A percentile compares a stretch with the other conserved stretches of the same genome.
Conservation (phyloP, 495 filamentous ascomycete species). For the Glonium stellatum region DNA sequence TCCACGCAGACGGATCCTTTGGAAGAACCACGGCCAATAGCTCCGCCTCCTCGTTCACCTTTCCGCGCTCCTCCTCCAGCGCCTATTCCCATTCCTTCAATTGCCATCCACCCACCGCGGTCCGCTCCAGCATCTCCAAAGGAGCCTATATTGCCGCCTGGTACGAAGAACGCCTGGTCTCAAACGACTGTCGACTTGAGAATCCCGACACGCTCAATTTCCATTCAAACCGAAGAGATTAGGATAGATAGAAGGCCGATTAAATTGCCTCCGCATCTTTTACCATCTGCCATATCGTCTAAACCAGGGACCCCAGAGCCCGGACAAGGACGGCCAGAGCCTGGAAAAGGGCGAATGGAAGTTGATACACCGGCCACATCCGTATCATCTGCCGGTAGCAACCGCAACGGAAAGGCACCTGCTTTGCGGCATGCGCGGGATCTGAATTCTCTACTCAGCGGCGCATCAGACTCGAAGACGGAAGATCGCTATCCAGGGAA, state of each 20-base stretch:
- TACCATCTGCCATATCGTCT: slow-evolving; percentile 61
- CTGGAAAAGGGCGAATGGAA: slow-evolving; percentile 21
- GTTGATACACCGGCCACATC: slow-evolving; percentile 16
- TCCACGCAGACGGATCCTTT: slow-evolving; percentile 69
- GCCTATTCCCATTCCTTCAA: slow-evolving; percentile 50
- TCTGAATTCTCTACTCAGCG: slow-evolving; percentile 11
- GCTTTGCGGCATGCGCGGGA: slow-evolving; percentile 7
- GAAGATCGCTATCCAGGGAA: slow-evolving; percentile 70
- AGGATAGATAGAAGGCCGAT: slow-evolving; percentile 65
- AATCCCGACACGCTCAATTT: slow-evolving; percentile 42
- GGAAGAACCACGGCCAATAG: slow-evolving; percentile 26
- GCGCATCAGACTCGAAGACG: slow-evolving; percentile 32
- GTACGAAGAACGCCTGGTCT: slow-evolving; percentile 53
- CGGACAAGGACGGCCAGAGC: slow-evolving; percentile 20
- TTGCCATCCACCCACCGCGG: slow-evolving; percentile 58
- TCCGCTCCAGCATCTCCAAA: slow-evolving; percentile 59
- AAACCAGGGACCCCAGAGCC: slow-evolving; percentile 47
- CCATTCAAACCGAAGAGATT: slow-evolving; percentile 86
- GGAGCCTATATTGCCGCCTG: slow-evolving; percentile 55
- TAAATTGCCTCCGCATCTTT: slow-evolving; percentile 68
- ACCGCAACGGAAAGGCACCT: background rate
- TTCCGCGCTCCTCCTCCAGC: slow-evolving; percentile 29
- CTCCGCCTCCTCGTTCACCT: slow-evolving; percentile 15
- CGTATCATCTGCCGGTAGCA: slow-evolving; percentile 2
- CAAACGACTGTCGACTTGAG: slow-evolving; percentile 43